Base-by-base conservation (phyloP, 2,329 filamentous ascomycete genomes). In the Fusarium sp. region DNA sequence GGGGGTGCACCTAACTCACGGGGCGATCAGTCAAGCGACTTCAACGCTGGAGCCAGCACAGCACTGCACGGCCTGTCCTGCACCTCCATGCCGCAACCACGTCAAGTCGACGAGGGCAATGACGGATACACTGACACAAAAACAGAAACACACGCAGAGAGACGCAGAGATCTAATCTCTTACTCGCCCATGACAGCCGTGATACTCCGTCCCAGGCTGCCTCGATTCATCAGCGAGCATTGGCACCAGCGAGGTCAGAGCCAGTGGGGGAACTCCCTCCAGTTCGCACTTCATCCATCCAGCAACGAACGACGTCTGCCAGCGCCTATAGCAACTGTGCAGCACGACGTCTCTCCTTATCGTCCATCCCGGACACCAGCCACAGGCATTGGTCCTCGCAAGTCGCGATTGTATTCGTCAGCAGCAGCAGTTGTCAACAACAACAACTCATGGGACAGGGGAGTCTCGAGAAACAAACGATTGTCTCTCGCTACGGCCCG, bases 41-140 rank as follows among this genome's bases (percentile, higher is more conserved):
- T 54, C 72, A 64, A 74, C 64, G 72, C 68, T 74, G 72, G 71
- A 74, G 72, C 72, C 72, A 74, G 65, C 72, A 64, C 68, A 74
- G 72, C 72, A 74, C 68, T 74, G 67, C 67, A 74, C 67, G 30
- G 60, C 39, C 54, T 63, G 27, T 66, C 61, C 57, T 48, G 50
- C 69, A 66, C 62, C 71, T 48, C 43, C 43, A 48, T 62, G 56
- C 59, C 62, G 43, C 69, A 72, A 69, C 67, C 70, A 73, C 68
- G 68, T 73, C 71, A 74, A 72, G 71, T 72, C 68, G 35, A 67
- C 67, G 68, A 72, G 64, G 50, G 72, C 60, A 72, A 69, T 75
- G 68, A 74, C 72, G 68, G 65, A 72, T 68, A 52, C 59, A 64
- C 64, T 72, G 71, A 61, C 71, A 74, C 72, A 71, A 66, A 74